These are phyloP conservation scores for Trypanosoma boissoni DNA, from an alignment of 208 protist genomes.

Conservation along the genomic window DNA sequence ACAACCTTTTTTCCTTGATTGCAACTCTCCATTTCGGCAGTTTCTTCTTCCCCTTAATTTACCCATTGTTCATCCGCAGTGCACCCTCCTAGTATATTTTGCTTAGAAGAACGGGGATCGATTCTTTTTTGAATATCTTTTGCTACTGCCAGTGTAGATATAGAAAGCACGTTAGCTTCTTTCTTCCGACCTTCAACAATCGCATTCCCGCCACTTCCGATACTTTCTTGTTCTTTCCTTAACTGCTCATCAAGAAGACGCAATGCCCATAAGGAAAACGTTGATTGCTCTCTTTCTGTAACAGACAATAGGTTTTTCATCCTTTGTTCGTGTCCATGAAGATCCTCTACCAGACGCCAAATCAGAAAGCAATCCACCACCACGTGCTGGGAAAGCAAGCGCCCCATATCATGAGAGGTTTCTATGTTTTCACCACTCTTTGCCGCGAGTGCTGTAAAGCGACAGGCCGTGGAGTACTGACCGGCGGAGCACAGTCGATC, in stretches of 20 bases:
- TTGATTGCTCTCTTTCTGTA: not conserved
- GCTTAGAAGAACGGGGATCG: too few species aligned
- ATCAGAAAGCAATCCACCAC: slow-evolving; percentile 25
- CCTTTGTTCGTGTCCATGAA: not conserved
- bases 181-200: not conserved
- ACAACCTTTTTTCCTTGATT: too few species aligned
- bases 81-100: too few species aligned
- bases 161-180: not conserved
- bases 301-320: slow-evolving; percentile 2
- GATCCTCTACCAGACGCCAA: slow-evolving; percentile 3
- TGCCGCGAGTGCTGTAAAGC: slow-evolving; percentile 3
- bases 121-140: slow-evolving; percentile 12
- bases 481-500: slow-evolving; percentile 3
- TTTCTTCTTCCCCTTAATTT: too few species aligned
- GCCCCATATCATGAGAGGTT: not conserved
- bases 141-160: slow-evolving; percentile 16
- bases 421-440: not conserved
- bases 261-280: too few species aligned
- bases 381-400: slow-evolving; percentile 16
- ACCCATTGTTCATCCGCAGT: too few species aligned
- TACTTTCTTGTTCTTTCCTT: not conserved
- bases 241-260: too few species aligned
- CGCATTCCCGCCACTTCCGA: not conserved
- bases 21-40: too few species aligned
- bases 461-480: slow-evolving; percentile 1